A percentile compares a stretch with the other conserved stretches of the same genome.
phyloP scores from a whole-genome alignment of 208 protist species.

The Herpetomonas samuelpessoai region DNA sequence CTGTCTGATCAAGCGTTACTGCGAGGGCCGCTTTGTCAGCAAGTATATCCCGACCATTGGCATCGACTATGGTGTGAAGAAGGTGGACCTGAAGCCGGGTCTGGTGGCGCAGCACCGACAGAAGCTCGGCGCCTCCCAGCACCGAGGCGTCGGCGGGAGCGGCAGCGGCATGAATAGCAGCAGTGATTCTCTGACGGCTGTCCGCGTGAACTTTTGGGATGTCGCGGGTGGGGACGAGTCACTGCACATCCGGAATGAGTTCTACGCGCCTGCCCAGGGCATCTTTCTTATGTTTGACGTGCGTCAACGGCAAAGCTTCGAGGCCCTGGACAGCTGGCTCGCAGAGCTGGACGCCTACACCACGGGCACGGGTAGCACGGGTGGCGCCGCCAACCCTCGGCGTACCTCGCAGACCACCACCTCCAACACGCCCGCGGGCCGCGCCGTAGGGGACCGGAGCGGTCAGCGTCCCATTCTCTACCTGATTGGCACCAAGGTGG shows the following conservation, averaged over 20 bases:
- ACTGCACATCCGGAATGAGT: constrained; percentile 94
- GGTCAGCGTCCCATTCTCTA: constrained; percentile 34
- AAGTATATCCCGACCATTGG: constrained; percentile 97
- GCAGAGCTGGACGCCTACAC: constrained; percentile 58
- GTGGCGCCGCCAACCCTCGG: neutral
- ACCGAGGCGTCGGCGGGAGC: neutral
- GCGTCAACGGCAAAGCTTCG: constrained; percentile 47
- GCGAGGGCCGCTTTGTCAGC: constrained; percentile 94
- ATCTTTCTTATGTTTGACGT: constrained; percentile 86
- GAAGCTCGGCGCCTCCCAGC: neutral
- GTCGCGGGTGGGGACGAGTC: constrained; percentile 90
- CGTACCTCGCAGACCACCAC: constrained; percentile 18
- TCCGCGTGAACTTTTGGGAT: constrained; percentile 97
- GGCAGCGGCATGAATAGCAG: constrained; percentile 9
- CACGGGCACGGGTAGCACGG: neutral
- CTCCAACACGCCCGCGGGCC: constrained; percentile 36
- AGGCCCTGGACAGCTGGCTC: constrained; percentile 62
- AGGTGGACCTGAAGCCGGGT: constrained; percentile 41
- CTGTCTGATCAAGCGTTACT: constrained; percentile 96
- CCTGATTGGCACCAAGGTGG: constrained; percentile 71
- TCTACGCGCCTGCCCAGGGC: constrained; percentile 94
- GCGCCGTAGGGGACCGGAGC: constrained; percentile 28
- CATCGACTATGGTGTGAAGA: constrained; percentile 97
- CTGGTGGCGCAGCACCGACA: constrained; percentile 11
- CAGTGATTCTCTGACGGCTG: constrained; percentile 7